These are phyloP conservation scores for Ceratocystis harringtonii DNA, from an alignment of 2,329 filamentous ascomycete species.

Conservation along the genomic window DNA sequence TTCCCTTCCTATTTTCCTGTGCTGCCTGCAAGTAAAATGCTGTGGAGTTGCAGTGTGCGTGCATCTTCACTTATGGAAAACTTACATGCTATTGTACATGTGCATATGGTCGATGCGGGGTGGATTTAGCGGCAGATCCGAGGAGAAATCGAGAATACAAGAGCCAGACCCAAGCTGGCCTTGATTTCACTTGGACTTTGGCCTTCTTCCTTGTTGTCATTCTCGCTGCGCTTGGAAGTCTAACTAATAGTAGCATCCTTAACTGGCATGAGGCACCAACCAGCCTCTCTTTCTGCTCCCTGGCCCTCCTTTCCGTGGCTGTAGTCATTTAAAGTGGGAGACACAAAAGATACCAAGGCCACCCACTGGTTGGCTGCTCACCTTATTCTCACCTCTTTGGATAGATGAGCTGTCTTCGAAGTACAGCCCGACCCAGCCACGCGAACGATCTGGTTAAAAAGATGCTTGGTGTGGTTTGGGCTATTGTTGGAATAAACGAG, in stretches of 20 bases:
- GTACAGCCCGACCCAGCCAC: not conserved
- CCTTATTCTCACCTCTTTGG: no score
- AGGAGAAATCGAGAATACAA: not conserved
- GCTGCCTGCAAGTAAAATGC: not conserved
- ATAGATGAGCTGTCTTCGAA: not conserved
- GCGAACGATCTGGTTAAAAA: not conserved
- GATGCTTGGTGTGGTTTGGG: no score
- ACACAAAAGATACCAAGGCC: not conserved
- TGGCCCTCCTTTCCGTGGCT: not conserved
- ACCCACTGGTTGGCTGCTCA: no score
- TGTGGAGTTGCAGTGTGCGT: not conserved
- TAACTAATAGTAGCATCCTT: not conserved
- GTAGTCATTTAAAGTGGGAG: not conserved
- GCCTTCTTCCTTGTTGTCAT: not conserved
- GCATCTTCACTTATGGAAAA: not conserved
- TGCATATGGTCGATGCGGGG: not conserved
- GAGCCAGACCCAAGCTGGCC: not conserved
- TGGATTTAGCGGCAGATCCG: slow-evolving; percentile 3
- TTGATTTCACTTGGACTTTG: not conserved
- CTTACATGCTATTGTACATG: not conserved
- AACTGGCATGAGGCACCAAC: not conserved
- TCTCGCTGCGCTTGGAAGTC: not conserved
- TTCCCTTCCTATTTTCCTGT: not conserved
- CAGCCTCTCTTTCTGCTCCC: not conserved
- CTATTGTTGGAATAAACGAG: no score